phyloP scores from a whole-genome alignment of 1,139 yeast species.

The Candida sanyaensis region DNA sequence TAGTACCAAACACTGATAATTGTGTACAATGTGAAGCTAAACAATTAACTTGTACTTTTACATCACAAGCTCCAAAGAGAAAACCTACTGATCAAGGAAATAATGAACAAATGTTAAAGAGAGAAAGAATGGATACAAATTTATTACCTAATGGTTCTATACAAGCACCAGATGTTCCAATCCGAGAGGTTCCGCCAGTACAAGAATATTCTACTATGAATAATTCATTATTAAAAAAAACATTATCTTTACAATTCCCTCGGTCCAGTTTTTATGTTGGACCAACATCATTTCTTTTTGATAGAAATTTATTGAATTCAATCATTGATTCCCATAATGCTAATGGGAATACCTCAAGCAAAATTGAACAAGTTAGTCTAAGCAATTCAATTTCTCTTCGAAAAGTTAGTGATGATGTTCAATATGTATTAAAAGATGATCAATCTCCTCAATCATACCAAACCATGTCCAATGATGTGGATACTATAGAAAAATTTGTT shows the following conservation, averaged over 20 bases:
- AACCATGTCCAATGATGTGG: constrained; percentile 67
- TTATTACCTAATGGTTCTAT: constrained; percentile 18
- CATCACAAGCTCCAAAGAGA: constrained; percentile 33
- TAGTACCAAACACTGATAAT: constrained; percentile 55
- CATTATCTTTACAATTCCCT: constrained; percentile 62
- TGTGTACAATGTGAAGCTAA: constrained; percentile 73
- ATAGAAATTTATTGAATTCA: constrained; percentile 54
- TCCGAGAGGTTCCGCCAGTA: constrained; percentile 55
- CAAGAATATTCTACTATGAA: constrained; percentile 57
- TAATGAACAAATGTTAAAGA: constrained; percentile 17
- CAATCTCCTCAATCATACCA: constrained; percentile 64
- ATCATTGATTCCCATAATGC: constrained; percentile 46
- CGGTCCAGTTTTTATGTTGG: constrained; percentile 78
- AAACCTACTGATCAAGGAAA: constrained; percentile 22
- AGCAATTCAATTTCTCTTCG: constrained; percentile 60
- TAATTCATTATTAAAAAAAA: constrained; percentile 45
- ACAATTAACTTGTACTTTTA: constrained; percentile 63
- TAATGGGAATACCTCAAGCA: constrained; percentile 16
- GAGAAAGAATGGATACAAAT: constrained; percentile 14
- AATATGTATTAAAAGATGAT: constrained; percentile 71
- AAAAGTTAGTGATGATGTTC: constrained; percentile 65
- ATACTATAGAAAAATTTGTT: constrained; percentile 67
- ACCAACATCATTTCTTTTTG: constrained; percentile 67
- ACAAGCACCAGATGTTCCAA: constrained; percentile 53
- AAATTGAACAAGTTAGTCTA: constrained; percentile 67